Base-by-base conservation (phyloP, 1,284 basidiomycete genomes). In the Vanrija pseudolonga region DNA sequence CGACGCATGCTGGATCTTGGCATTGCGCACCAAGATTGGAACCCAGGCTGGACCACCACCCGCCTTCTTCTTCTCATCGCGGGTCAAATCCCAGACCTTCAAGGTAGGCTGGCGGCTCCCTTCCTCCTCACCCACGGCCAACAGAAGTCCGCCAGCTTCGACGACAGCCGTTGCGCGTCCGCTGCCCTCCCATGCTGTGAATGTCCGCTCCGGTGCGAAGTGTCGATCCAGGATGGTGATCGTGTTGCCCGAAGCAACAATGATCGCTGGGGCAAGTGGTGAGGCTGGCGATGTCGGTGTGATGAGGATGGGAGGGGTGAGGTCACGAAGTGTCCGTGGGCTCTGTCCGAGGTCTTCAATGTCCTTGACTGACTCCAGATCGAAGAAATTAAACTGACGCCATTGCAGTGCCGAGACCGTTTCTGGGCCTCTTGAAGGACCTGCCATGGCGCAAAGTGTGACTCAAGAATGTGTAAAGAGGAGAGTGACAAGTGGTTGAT, bases 91-190 rank as follows among this genome's bases (percentile, higher is more conserved):
- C 91, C 92, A 96, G 43, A 96, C 85, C 73, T 92, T 94, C 53
- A 96, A 78, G 18, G 93, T 73, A 0, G 90, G 89, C 45, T 85
- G 82, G n/a, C 84, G 80, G 14, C 84, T 80, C 1, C 80, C 73
- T 51, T 87, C 85, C 72, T 94, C 90, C 76, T 94, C 91, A 24
- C 92, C 93, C 22, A 96, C 80, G 1, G 89, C 90, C 9, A 96
- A 80, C 18, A 96, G 78, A 43, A 91, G 79, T 0, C 88, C 88
- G 55, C 84, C 85, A 44, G 83, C 81, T 74, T 92, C 89, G 0
- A 82, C 81, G 82, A 93, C 45, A 2, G 63, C 63, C 9, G 60
- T 65, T 2, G 64, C 63, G 8, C 70, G 54, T 0, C 71, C 68
- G 39, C 66, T 88, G 17, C 80, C 80, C 8, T 83, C 81, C 77